Conservation (phyloP, 2,329 filamentous ascomycete genomes). For the Fusarium pseudograminearum region DNA sequence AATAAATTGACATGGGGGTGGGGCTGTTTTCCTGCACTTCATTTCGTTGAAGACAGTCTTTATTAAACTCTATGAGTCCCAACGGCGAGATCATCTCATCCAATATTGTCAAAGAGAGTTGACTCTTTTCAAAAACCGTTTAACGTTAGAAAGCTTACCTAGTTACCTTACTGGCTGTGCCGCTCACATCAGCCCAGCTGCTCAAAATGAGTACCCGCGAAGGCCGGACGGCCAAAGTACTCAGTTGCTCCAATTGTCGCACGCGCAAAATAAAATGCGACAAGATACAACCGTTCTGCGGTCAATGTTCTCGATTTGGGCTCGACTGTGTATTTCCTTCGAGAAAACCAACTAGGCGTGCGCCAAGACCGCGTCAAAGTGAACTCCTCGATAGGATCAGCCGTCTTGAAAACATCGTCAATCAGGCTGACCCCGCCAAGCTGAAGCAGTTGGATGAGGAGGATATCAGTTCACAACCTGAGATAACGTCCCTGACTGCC, state of each 20-base stretch:
- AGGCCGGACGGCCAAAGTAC: constrained; percentile 49
- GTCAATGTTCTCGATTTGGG: constrained; percentile 62
- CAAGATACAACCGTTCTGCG: constrained; percentile 64
- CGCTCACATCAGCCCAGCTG: not conserved
- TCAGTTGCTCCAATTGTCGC: constrained; percentile 71
- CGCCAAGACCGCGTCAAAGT: constrained; percentile 56
- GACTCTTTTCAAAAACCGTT: not conserved
- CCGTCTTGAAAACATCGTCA: constrained; percentile 61
- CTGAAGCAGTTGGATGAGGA: constrained; percentile 44
- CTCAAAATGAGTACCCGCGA: constrained; percentile 39
- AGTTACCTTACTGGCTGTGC: not conserved
- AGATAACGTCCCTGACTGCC: constrained; percentile 8
- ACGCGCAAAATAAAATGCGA: constrained; percentile 73
- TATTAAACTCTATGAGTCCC: constrained; percentile 24
- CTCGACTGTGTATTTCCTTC: constrained; percentile 62
- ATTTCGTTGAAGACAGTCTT: constrained; percentile 3
- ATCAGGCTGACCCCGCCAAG: constrained; percentile 54
- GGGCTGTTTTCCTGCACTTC: constrained; percentile 18
- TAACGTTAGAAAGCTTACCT: constrained; percentile 2
- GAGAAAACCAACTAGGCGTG: constrained; percentile 58
- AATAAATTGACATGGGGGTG: constrained; percentile 27
- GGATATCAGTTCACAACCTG: constrained; percentile 11
- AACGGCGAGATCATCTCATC: not conserved
- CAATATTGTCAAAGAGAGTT: not conserved
- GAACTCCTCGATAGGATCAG: constrained; percentile 60